Base-by-base conservation (phyloP, 2,329 filamentous ascomycete species). In the Diplodia corticola region DNA sequence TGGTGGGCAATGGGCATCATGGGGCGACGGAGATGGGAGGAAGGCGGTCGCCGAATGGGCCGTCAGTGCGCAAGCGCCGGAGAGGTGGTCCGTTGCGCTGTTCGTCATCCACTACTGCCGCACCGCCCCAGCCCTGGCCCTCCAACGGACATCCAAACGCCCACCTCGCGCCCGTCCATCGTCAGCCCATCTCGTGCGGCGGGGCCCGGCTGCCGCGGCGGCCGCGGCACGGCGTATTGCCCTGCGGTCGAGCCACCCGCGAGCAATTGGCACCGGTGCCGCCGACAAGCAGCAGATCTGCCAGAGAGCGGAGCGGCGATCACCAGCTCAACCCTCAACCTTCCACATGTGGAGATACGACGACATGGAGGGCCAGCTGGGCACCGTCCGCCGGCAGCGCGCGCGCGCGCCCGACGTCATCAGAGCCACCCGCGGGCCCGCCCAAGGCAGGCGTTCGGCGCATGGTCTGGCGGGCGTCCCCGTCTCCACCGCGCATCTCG, bases 241-340 rank as follows among this genome's bases (percentile, higher is more conserved):
- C 28, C 28, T 24, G 55, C 17, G 37, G 55, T 26, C 54, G 54
- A 59, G 54, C 54, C 54, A 59, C 10, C 13, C 9, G 54, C 54
- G 20, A 5, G 10, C 17, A 22, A 12, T 26, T 57, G 33, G 30
- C 53, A 40, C 53, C 3, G 9, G 15, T 13, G 28, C 15, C 28
- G 50, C 26, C 35, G 20, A 20, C n/a, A 24, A 37, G 44, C 17
- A n/a, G 35, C 44, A 44, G 57, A 61, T 61, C 57, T 49, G 57
- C 57, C 28, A 48, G 55, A 22, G 55, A 24, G 55, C 55, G 55
- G 54, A 57, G 55, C 57, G 57, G 57, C 57, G 57, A 61, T 61
- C 57, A 61, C n/a, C n/a, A 44, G 57, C 57, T 61, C 57, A 59
- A 48, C 55, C 55, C 37, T 59, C 55, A 61, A 61, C 24, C 57